Conservation (phyloP, 257 asterid genomes). For the Solanum rostratum region DNA sequence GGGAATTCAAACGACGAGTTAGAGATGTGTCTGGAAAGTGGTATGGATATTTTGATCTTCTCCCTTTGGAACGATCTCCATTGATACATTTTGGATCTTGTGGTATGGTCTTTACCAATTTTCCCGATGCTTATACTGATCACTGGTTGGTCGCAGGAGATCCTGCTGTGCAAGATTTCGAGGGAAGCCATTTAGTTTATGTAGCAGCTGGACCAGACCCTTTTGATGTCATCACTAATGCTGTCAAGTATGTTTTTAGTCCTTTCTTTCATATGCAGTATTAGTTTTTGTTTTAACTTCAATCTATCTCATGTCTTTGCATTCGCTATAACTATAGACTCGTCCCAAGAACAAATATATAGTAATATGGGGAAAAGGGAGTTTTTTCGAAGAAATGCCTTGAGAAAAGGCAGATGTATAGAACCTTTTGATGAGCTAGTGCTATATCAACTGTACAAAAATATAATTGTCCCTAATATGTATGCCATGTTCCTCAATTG, state of each 20-base stretch:
- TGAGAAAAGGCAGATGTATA: background rate
- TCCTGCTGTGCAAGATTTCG: constrained; percentile 77
- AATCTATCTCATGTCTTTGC: background rate
- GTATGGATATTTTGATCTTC: constrained; percentile 16
- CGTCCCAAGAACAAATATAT: background rate
- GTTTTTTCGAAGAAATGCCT: background rate
- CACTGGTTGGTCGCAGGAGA: constrained; percentile 43
- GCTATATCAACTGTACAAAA: background rate
- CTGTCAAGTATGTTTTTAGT: constrained; percentile 54
- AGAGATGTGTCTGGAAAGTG: constrained; percentile 91
- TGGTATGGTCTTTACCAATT: background rate
- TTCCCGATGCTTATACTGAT: background rate
- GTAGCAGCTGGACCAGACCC: constrained; percentile 95
- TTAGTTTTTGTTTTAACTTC: background rate
- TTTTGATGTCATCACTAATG: constrained; percentile 72
- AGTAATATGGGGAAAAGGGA: background rate
- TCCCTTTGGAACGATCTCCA: background rate
- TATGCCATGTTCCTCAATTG: background rate
- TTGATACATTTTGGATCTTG: background rate
- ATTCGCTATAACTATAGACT: background rate
- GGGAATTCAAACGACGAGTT: constrained; percentile 66
- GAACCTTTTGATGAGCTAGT: background rate
- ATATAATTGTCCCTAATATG: background rate
- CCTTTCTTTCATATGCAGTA: background rate
- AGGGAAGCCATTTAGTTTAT: constrained; percentile 71